A percentile compares a stretch with the other conserved stretches of the same genome.
These are phyloP conservation scores for Trypanosoma scelopori DNA, from an alignment of 208 protist species.

Conservation along the genomic window DNA sequence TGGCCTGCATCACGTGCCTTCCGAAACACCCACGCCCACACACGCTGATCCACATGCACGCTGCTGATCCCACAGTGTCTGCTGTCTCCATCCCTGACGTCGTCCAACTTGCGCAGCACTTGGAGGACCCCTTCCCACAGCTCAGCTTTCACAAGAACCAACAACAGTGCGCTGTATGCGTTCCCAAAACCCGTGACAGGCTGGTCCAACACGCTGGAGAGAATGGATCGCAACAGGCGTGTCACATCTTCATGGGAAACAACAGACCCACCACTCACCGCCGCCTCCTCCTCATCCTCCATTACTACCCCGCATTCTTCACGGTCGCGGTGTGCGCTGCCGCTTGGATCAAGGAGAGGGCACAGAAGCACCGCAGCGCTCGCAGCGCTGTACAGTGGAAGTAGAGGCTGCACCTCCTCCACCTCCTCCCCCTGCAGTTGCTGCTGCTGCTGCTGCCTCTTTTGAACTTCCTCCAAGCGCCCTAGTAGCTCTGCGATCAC, in stretches of 20 bases:
- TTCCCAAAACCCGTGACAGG: constrained; percentile 28
- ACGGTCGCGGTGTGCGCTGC: not conserved
- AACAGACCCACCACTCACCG: not conserved
- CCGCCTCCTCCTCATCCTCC: not conserved
- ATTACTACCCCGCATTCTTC: no score
- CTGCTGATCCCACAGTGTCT: constrained; percentile 16
- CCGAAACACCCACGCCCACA: constrained; percentile 59
- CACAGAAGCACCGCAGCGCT: constrained; percentile 5
- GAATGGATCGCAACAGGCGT: constrained; percentile 1
- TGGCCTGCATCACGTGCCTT: constrained; percentile 56
- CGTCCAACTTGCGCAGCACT: constrained; percentile 18
- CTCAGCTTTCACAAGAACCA: constrained; percentile 27
- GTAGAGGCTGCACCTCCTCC: not conserved
- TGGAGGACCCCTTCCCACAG: constrained; percentile 28
- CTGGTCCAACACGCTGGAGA: constrained; percentile 16
- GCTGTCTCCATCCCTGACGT: constrained; percentile 5
- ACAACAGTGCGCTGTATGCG: constrained; percentile 31
- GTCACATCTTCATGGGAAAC: not conserved
- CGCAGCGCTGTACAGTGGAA: constrained; percentile 19
- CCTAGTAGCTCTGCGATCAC: constrained; percentile 1
- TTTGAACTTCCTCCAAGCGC: constrained; percentile 10
- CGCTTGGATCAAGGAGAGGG: not conserved
- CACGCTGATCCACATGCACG: constrained; percentile 36
- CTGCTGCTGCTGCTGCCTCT: not conserved
- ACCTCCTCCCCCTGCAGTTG: not conserved